Base-by-base conservation (phyloP, 805 yeast species). In the Kazachstania kunashirensis region DNA sequence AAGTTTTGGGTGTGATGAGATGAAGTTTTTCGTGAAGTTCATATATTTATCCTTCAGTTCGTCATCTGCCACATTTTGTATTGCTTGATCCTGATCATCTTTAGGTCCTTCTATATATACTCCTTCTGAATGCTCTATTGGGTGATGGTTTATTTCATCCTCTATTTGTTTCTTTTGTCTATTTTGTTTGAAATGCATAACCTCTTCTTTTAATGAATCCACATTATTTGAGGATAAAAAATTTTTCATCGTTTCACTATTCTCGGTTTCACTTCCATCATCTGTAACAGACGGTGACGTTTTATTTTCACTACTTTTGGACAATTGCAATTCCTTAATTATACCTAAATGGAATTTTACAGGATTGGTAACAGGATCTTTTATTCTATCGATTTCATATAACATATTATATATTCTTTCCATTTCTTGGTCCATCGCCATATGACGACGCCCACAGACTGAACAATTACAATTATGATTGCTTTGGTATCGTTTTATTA, bases 381-480 rank as follows among this genome's bases (percentile, higher is more conserved):
- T 46, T 17, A 48, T 50, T 41, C 62, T 68, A 27, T 69, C 65
- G 34, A 65, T 73, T 26, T 72, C 76, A 43, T 77, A 78, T 49
- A 79, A 76, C 13, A 75, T 73, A 43, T 79, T 79, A 52, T 82
- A 84, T 6, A 84, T 70, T 38, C 71, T 72, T 48, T 78, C 85
- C 49, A 86, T 67, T 53, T 84, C 94, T 46, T 74, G 77, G 51
- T 82, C 92, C 44, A 84, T 71, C 12, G 84, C 75, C 34, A 65
- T 59, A 49, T 79, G 75, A 46, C 81, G 78, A 31, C 83, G 71
- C 2, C 88, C 89, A 61, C 96, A 88, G 14, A 75, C 75, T 4
- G 77, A 63, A 54, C 96, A 88, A 40, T 74, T 69, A 55, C 95
- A 86, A 11, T 55, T 56, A 39, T 51, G 50, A 24, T 44, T 49